Base-by-base conservation (phyloP, 495 filamentous ascomycete genomes). In the Penicillium robsamsonii region DNA sequence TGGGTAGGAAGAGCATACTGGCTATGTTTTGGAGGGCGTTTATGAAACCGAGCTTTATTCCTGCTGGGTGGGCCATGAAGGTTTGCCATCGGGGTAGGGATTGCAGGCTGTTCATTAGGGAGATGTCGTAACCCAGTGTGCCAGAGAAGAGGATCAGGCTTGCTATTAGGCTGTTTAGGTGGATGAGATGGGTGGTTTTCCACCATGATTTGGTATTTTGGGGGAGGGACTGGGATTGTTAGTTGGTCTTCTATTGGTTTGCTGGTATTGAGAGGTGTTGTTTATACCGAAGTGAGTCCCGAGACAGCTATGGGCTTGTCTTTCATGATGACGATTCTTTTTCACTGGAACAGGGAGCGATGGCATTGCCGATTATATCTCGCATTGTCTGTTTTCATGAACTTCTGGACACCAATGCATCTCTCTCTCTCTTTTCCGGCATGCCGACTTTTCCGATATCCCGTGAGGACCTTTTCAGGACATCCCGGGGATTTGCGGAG, bases 61-160 rank as follows among this genome's bases (percentile, higher is more conserved):
- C 60, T 20, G 43, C 44, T 4, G 66, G 66, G 1, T 58, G 24
- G 18, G 27, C 2, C 56, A 66, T 60, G 56, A 58, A 64, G 1
- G 20, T 37, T 27, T 58, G 54, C 60, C 63, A 69, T 25, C 41
- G 30, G 3, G 55, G 50, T 0, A 69, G 43, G 0, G 55, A 33
- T 40, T 67, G 64, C 0, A 69, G 56, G 18, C 67, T 58, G 46
- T 65, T 70, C 18, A 69, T 49, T 4, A 69, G 41, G 1, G 60
- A 62, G 33, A 56, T 53, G 50, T 69, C 63, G 31, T 62, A 69
- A 24, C 66, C 63, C 4, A 54, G 41, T n/a, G 61, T 56, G 10
- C 53, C 31, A 11, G 44, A 40, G 44, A 56, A 56, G 8, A 56
- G 44, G 18, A 56, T 41, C 15, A 56, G 35, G 25, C 30, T 30